Evolutionary conservation across 768 basidiomycete species (phyloP).

Genomic region (Termitomyces heimii): DNA sequence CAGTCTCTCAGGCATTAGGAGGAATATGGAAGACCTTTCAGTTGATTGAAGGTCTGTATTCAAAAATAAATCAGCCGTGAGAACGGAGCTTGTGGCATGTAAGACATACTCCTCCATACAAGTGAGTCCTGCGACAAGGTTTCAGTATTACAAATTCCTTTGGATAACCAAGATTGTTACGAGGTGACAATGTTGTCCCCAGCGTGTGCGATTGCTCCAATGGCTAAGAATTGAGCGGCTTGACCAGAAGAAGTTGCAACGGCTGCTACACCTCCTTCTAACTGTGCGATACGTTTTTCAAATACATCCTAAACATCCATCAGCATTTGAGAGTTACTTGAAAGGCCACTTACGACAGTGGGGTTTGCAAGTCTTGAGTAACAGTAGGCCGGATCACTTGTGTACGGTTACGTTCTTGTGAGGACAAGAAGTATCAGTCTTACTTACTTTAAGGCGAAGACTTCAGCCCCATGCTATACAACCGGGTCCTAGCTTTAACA

Average conservation of each 20-base stretch:
- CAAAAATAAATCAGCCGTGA: neutral
- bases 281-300: conserved; percentile 70
- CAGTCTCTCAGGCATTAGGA: neutral
- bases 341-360: conserved; percentile 40
- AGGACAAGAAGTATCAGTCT: neutral
- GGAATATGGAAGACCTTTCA: conserved; percentile 39
- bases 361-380: conserved; percentile 70
- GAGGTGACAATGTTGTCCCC: conserved; percentile 80
- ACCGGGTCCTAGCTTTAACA: neutral
- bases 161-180: conserved; percentile 27
- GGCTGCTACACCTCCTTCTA: conserved; percentile 78
- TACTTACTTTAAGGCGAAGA: conserved; percentile 60
- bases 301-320: conserved; percentile 54
- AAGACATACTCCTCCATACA: conserved; percentile 63
- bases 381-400: conserved; percentile 49
- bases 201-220: conserved; percentile 48
- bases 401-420: neutral
- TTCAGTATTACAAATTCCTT: neutral
- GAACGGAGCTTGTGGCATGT: neutral
- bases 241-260: conserved; percentile 73
- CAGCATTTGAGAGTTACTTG: neutral
- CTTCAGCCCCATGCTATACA: conserved; percentile 59
- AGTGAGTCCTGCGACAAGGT: conserved; percentile 36
- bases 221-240: conserved; percentile 70
- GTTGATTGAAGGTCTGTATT: conserved; percentile 61